Evolutionary conservation across 2,329 filamentous ascomycete genomes (phyloP).

Genomic region (Gremmenia infestans): DNA sequence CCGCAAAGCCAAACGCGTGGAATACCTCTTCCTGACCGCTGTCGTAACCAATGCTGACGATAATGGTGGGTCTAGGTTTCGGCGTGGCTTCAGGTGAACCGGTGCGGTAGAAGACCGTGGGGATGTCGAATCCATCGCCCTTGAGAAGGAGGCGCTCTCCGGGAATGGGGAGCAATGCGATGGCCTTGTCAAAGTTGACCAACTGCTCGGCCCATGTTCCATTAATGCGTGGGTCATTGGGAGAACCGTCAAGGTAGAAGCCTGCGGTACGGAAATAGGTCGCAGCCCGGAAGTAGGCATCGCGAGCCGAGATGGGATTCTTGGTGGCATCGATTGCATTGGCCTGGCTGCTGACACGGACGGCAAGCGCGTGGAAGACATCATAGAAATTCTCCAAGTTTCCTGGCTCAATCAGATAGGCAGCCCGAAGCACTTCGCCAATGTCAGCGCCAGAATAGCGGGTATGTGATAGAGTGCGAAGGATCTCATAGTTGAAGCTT

Average conservation of each 20-base stretch:
- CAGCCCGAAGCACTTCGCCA: background rate
- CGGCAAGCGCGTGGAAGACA: conserved; percentile 5
- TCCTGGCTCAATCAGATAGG: background rate
- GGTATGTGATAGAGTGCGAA: conserved; percentile 18
- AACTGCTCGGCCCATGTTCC: conserved; percentile 35
- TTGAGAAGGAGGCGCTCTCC: conserved; percentile 33
- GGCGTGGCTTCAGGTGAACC: conserved; percentile 12
- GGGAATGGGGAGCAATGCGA: conserved; percentile 33
- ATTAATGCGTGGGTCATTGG: conserved; percentile 37
- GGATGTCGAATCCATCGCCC: conserved; percentile 32
- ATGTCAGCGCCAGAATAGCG: conserved; percentile 14
- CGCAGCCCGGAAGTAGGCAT: conserved; percentile 35
- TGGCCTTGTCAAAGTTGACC: conserved; percentile 36
- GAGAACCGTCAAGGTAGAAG: conserved; percentile 39
- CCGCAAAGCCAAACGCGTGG: conserved; percentile 33
- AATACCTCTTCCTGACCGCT: conserved; percentile 40
- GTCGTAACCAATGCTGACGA: conserved; percentile 41
- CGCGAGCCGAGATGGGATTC: conserved; percentile 26
- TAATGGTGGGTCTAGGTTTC: conserved; percentile 32
- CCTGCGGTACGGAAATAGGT: conserved; percentile 40
- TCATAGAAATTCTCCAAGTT: conserved; percentile 4
- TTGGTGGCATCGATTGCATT: conserved; percentile 15
- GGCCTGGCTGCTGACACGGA: conserved; percentile 7
- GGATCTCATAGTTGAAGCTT: conserved; percentile 27
- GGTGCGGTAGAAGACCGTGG: conserved; percentile 34